phyloP scores from a whole-genome alignment of 1,284 basidiomycete species.

The Volvariella surrecta region DNA sequence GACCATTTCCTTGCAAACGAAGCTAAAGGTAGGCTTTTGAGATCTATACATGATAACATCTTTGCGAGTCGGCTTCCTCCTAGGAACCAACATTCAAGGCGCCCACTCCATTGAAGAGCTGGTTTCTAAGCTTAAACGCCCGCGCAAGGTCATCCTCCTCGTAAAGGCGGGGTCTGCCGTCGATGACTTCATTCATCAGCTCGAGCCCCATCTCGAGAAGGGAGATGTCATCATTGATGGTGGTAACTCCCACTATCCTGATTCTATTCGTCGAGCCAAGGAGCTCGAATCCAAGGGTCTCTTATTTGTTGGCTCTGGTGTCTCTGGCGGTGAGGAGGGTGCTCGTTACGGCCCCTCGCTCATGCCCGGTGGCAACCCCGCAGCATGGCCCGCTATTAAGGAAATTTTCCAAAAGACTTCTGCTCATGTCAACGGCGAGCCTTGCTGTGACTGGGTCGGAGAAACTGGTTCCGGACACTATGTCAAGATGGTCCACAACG shows the following conservation, averaged over 20 bases:
- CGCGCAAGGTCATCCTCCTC: slow-evolving; percentile 92
- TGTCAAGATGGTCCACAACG: slow-evolving; percentile 99
- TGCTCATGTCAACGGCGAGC: slow-evolving; percentile 92
- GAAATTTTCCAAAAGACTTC: slow-evolving; percentile 98
- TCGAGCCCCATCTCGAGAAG: slow-evolving; percentile 61
- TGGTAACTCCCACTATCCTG: slow-evolving; percentile 99
- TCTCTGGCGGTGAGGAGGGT: slow-evolving; percentile 99
- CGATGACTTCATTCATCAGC: slow-evolving; percentile 69
- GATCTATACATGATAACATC: slow-evolving; percentile 12
- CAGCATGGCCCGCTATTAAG: slow-evolving; percentile 96
- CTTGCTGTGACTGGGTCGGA: slow-evolving; percentile 99
- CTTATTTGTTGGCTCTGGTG: slow-evolving; percentile 97
- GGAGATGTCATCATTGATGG: slow-evolving; percentile 98
- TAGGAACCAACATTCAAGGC: slow-evolving; percentile 92
- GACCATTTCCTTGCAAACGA: slow-evolving; percentile 94
- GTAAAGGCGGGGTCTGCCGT: slow-evolving; percentile 85
- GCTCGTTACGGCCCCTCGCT: slow-evolving; percentile 96
- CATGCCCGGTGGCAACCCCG: slow-evolving; percentile 96
- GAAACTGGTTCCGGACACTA: slow-evolving; percentile 92
- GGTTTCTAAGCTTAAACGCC: slow-evolving; percentile 68
- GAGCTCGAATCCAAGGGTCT: slow-evolving; percentile 93
- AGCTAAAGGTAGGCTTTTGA: slow-evolving; percentile 76
- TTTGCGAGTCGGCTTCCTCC: slow-evolving; percentile 11
- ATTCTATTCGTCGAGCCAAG: slow-evolving; percentile 90
- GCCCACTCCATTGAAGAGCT: slow-evolving; percentile 94